Conservation (phyloP, 257 asterid genomes). For the Sherardia arvensis region DNA sequence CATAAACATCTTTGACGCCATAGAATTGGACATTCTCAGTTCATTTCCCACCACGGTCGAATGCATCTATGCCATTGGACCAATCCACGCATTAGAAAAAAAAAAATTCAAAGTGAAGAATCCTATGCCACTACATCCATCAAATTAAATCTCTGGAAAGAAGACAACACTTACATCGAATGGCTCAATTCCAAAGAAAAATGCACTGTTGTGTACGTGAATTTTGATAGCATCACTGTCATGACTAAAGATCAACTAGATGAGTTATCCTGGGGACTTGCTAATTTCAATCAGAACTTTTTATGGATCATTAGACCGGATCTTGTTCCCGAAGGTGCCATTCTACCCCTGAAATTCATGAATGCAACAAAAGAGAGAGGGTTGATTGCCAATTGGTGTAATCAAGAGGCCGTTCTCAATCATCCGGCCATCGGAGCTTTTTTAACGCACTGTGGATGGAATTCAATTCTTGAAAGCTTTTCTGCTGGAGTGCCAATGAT, state of each 20-base stretch:
- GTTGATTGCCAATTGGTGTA: conserved; percentile 8
- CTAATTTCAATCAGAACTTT: conserved; percentile 7
- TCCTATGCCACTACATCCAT: background rate
- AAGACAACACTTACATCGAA: conserved; percentile 1
- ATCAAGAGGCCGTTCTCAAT: conserved; percentile 10
- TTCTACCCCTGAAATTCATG: conserved; percentile 1
- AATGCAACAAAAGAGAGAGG: background rate
- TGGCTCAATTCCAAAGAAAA: conserved; percentile 2
- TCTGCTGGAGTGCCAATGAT: conserved; percentile 4
- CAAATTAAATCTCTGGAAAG: conserved; percentile 10
- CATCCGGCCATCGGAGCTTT: conserved; percentile 8
- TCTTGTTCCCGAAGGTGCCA: conserved; percentile 1
- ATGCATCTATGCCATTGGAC: conserved; percentile 8
- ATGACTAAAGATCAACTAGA: conserved; percentile 3
- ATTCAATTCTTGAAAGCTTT: conserved; percentile 10
- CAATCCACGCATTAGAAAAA: background rate
- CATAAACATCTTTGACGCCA: conserved; percentile 3
- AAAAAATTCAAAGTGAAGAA: background rate
- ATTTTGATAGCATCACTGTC: conserved; percentile 7
- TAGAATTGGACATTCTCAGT: conserved; percentile 3
- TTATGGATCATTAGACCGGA: conserved; percentile 11
- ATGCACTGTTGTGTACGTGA: conserved; percentile 3
- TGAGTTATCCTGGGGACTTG: conserved; percentile 15
- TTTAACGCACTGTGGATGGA: conserved; percentile 17
- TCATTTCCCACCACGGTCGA: background rate